Evolutionary conservation across 352 stramenopile species (phyloP).

Genomic region (Phytophthora ohioensis): DNA sequence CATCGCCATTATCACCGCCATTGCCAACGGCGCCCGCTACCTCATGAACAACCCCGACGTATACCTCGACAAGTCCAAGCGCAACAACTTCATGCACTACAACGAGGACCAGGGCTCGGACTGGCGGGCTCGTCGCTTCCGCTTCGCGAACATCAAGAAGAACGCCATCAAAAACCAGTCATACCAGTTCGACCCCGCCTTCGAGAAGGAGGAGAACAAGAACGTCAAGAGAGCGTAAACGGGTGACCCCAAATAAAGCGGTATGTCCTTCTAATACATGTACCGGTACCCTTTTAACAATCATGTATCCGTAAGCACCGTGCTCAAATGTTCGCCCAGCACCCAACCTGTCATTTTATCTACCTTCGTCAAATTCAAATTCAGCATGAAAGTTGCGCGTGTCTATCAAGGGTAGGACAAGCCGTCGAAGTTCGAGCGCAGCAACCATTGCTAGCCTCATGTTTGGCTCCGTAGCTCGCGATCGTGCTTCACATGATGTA

Average conservation of each 20-base stretch:
- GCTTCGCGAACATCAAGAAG: constrained; percentile 57
- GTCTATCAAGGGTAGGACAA: too few species aligned
- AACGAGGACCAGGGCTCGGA: constrained; percentile 40
- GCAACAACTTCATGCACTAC: constrained; percentile 53
- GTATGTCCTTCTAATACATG: background rate
- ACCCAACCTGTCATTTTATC: background rate
- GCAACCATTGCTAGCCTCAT: too few species aligned
- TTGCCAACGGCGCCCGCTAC: constrained; percentile 31
- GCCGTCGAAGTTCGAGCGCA: too few species aligned
- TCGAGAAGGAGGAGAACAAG: constrained; percentile 58
- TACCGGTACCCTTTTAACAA: too few species aligned
- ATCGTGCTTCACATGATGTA: background rate
- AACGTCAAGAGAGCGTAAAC: constrained; percentile 24
- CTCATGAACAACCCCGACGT: constrained; percentile 51
- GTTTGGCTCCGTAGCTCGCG: too few species aligned
- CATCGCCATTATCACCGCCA: constrained; percentile 21
- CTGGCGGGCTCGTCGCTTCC: constrained; percentile 54
- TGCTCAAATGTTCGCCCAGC: too few species aligned
- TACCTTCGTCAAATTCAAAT: background rate
- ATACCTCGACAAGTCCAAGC: constrained; percentile 53
- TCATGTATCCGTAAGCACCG: too few species aligned
- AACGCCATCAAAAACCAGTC: constrained; percentile 76
- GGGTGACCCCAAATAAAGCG: background rate
- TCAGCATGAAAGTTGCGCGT: too few species aligned
- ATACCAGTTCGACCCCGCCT: constrained; percentile 60